phyloP scores from a whole-genome alignment of 2,329 filamentous ascomycete species.

The Botrytis squamosa region DNA sequence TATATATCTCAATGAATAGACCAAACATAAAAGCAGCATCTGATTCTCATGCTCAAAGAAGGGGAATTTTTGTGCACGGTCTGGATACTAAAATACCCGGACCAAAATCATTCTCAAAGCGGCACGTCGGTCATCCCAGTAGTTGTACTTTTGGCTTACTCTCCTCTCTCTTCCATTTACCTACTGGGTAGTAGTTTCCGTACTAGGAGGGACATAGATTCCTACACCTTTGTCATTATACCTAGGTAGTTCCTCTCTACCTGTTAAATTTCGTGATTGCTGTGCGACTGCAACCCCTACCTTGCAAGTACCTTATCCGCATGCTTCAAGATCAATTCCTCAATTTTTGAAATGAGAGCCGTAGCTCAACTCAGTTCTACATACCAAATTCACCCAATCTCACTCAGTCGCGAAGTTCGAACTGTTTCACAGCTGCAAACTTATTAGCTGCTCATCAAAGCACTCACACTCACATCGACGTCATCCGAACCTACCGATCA shows the following conservation, averaged over 20 bases:
- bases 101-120: neutral
- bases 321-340: constrained; percentile 7
- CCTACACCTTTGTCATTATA: neutral
- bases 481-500: constrained; percentile 7
- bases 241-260: neutral
- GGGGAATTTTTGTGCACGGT: neutral
- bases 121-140: neutral
- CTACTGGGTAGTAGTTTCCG: neutral
- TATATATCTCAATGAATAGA: neutral
- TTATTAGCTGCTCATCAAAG: neutral
- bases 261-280: neutral
- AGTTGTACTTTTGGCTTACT: neutral
- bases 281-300: neutral
- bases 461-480: neutral
- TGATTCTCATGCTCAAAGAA: neutral
- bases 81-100: neutral
- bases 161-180: neutral
- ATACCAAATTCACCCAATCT: neutral
- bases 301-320: neutral
- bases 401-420: neutral
- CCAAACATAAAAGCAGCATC: neutral
- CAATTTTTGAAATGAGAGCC: neutral
- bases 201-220: neutral
- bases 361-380: neutral
- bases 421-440: neutral